Percentiles rank a stretch among this genome's conserved stretches.
Conservation (phyloP, 345 rosid genomes). For the Trapa incisa region DNA sequence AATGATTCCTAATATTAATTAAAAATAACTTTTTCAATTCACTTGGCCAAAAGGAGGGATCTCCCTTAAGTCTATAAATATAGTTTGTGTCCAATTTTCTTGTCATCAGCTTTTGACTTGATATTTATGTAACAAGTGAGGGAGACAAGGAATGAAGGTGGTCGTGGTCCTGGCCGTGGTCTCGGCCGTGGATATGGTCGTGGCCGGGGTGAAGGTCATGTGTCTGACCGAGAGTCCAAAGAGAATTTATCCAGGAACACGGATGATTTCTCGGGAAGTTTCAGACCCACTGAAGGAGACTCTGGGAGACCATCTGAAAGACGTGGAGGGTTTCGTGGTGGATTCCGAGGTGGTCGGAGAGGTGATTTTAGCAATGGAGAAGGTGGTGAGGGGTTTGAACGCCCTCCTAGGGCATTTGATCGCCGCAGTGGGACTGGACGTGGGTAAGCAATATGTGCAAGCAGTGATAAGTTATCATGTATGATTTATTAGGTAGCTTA, state of each 20-base stretch:
- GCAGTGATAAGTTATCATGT: not conserved
- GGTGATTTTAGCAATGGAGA: slow-evolving; percentile 55
- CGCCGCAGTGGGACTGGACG: slow-evolving; percentile 94
- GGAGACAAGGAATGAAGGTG: slow-evolving; percentile 59
- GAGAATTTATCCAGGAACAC: slow-evolving; percentile 28
- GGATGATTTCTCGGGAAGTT: slow-evolving; percentile 53
- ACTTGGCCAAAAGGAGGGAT: not conserved
- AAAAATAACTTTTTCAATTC: not conserved
- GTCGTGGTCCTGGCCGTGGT: slow-evolving; percentile 47
- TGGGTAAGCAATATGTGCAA: slow-evolving; percentile 42
- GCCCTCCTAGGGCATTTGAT: slow-evolving; percentile 49
- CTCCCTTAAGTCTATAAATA: not conserved
- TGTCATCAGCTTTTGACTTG: not conserved
- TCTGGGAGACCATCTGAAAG: slow-evolving; percentile 42
- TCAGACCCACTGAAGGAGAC: slow-evolving; percentile 54
- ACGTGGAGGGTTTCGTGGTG: slow-evolving; percentile 51
- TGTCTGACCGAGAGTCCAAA: slow-evolving; percentile 46
- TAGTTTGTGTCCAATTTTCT: not conserved
- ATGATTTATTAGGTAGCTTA: not conserved
- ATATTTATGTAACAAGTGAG: slow-evolving; percentile 37
- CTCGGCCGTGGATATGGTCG: slow-evolving; percentile 24
- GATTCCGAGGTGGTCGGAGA: slow-evolving; percentile 66
- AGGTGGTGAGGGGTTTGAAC: slow-evolving; percentile 51
- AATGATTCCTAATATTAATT: not conserved
- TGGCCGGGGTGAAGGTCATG: slow-evolving; percentile 31